phyloP scores from a whole-genome alignment of 116 monocot species.

The Posidonia oceanica region DNA sequence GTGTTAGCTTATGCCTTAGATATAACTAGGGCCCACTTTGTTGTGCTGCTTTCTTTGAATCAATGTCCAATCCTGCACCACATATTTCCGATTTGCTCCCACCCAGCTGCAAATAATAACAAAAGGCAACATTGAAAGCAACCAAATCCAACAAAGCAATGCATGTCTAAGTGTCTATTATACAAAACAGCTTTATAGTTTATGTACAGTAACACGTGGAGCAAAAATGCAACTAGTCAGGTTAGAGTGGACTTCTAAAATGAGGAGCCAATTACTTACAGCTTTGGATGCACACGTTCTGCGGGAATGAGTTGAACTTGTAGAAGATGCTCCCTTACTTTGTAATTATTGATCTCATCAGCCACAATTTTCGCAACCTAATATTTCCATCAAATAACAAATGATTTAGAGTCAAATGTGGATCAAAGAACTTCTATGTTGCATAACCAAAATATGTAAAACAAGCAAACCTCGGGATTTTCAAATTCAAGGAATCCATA shows the following conservation, averaged over 20 bases:
- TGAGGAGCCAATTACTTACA: slow-evolving; percentile 38
- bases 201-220: not conserved
- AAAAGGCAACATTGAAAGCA: slow-evolving; percentile 2
- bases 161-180: too few relatives aligned
- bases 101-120: slow-evolving; percentile 44
- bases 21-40: slow-evolving; percentile 30
- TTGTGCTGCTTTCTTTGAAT: slow-evolving; percentile 55
- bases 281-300: slow-evolving; percentile 64
- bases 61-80: slow-evolving; percentile 29
- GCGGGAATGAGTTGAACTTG: slow-evolving; percentile 65
- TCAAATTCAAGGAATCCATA: slow-evolving; percentile 93
- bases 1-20: not conserved
- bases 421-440: not conserved
- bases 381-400: not conserved
- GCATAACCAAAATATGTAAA: not conserved
- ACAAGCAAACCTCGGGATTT: slow-evolving; percentile 52
- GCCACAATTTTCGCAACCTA: slow-evolving; percentile 98
- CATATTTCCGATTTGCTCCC: slow-evolving; percentile 27
- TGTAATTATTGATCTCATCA: slow-evolving; percentile 79
- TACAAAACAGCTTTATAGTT: too few relatives aligned
- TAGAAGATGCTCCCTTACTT: slow-evolving; percentile 80
- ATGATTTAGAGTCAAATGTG: not conserved
- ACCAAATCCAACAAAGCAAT: too few relatives aligned
- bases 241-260: not conserved
- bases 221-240: not conserved